These are phyloP conservation scores for Podila epigama DNA, from an alignment of 192 early-diverging fungal genomes.

Conservation along the genomic window DNA sequence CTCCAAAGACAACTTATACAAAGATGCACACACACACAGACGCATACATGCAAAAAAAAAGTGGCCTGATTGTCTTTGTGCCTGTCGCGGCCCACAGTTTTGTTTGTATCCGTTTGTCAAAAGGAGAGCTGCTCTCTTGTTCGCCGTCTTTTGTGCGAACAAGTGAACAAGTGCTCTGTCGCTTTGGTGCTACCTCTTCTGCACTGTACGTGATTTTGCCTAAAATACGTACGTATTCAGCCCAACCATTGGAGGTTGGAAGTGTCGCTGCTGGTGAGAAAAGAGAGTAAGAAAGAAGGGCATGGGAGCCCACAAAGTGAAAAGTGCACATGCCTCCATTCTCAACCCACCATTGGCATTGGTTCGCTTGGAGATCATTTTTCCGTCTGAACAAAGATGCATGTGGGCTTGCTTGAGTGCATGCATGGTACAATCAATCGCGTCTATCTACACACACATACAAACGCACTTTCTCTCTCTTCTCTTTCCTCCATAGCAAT, in stretches of 20 bases:
- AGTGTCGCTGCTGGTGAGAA: background rate
- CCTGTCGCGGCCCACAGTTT: background rate
- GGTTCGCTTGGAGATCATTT: conserved; percentile 2
- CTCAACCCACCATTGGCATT: too few species aligned
- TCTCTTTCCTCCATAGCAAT: too few species aligned
- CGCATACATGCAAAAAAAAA: background rate
- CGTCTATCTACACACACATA: too few species aligned
- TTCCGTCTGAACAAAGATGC: background rate
- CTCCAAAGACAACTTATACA: too few species aligned
- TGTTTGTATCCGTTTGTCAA: background rate
- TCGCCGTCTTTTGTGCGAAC: background rate
- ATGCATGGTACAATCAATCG: too few species aligned
- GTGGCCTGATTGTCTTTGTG: conserved; percentile 2
- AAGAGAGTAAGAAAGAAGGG: background rate
- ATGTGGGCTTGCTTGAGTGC: background rate
- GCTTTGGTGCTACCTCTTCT: background rate
- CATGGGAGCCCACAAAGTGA: background rate
- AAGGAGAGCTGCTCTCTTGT: background rate
- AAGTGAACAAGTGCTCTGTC: too few species aligned
- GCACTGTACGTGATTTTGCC: background rate
- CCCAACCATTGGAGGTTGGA: background rate
- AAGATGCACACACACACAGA: too few species aligned
- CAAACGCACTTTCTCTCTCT: too few species aligned
- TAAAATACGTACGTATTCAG: background rate
- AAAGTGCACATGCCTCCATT: too few species aligned